Evolutionary conservation across 495 filamentous ascomycete species (phyloP), one percentile per base, ranked within the genome.

Genomic region (Lineolata rhizophorae): DNA sequence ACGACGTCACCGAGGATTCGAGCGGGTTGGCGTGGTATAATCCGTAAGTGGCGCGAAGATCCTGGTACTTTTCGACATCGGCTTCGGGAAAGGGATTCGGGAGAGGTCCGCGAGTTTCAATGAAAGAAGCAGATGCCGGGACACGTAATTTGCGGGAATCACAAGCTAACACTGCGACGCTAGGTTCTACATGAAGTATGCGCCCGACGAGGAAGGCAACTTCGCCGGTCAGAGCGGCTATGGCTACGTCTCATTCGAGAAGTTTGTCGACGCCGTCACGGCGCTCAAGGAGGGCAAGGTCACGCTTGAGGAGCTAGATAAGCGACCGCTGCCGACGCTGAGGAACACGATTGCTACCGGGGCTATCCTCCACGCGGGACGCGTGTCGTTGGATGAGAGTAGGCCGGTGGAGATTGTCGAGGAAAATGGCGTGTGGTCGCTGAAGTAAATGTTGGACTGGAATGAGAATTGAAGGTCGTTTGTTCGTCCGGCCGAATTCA

Each of bases 141-240:
- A n/a, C n/a, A n/a, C n/a, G n/a, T n/a, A n/a, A n/a, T n/a, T n/a
- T n/a, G n/a, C n/a, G n/a, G n/a, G n/a, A n/a, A n/a, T n/a, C n/a
- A n/a, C n/a, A n/a, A n/a, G n/a, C n/a, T n/a, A n/a, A n/a, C n/a
- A n/a, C n/a, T n/a, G n/a, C n/a, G n/a, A n/a, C n/a, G n/a, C n/a
- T n/a, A n/a, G n/a, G n/a, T 94, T 94, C 57, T 94, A 94, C 47
- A 94, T 94, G 84, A 68, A 72, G 42, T 94, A 93, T 45, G 83
- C 84, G 9, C 83, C 84, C 10, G 83, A 92, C 41, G 84, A 93
- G 50, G 79, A 91, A 50, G 84, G 84, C 12, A 91, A 92, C 54
- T 94, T 94, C 47, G 67, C 64, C 20, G 84, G 84, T 14, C 84
- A 93, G 51, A 76, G 70, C 4, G 84, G 84, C 1, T 94, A 94